A percentile compares a stretch with the other conserved stretches of the same genome.
These are phyloP conservation scores for Venturiaceae sp. DNA, from an alignment of 2,329 filamentous ascomycete species.

Conservation along the genomic window DNA sequence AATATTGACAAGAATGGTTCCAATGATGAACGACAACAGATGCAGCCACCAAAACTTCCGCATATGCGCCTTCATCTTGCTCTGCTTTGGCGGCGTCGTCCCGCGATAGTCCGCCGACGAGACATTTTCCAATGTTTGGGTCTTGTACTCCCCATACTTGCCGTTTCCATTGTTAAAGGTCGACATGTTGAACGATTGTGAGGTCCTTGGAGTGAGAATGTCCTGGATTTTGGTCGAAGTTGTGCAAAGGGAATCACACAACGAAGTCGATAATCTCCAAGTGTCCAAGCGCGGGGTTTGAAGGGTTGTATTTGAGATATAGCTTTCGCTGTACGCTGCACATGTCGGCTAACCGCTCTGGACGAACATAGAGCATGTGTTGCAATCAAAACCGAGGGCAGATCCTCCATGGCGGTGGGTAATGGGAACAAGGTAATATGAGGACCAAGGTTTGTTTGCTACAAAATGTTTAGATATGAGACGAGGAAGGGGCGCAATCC, in stretches of 20 bases:
- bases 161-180: not conserved
- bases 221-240: not conserved
- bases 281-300: not conserved
- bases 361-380: not conserved
- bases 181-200: not conserved
- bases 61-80: constrained; percentile 15
- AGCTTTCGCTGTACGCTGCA: not conserved
- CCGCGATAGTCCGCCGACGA: not conserved
- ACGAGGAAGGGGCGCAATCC: not conserved
- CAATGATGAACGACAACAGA: constrained; percentile 39
- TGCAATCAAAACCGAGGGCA: constrained; percentile 7
- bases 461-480: constrained; percentile 3
- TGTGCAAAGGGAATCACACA: not conserved
- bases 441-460: constrained; percentile 2
- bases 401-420: not conserved
- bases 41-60: constrained; percentile 50
- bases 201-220: not conserved
- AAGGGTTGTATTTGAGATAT: not conserved
- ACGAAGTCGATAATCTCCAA: not conserved
- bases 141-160: constrained; percentile 2
- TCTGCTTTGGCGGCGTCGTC: not conserved
- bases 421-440: not conserved
- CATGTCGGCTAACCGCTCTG: not conserved
- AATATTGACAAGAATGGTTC: constrained; percentile 46
- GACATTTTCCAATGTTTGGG: constrained; percentile 2